Evolutionary conservation across 345 rosid genomes (phyloP).

Genomic region (Rubroshorea leprosula): DNA sequence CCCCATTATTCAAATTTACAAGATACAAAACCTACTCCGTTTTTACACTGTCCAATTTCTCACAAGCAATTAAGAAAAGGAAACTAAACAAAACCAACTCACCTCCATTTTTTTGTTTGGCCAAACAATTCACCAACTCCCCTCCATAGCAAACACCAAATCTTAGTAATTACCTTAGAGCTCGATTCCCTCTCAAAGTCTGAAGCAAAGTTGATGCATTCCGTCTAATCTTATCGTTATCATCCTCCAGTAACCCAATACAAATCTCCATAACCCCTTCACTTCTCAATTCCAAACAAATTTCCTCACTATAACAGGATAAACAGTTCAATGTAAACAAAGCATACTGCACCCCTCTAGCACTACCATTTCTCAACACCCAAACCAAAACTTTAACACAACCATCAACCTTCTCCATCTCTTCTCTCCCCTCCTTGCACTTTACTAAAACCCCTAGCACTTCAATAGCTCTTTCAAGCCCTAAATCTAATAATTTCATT

Average conservation of each 20-base stretch:
- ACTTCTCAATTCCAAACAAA: constrained; percentile 39
- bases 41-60: constrained; percentile 47
- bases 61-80: constrained; percentile 17
- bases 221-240: constrained; percentile 75
- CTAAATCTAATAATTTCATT: constrained; percentile 48
- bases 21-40: constrained; percentile 27
- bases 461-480: constrained; percentile 83
- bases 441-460: constrained; percentile 80
- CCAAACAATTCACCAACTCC: too few species aligned
- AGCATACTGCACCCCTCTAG: constrained; percentile 65
- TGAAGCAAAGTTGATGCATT: constrained; percentile 61
- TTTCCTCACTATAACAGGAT: constrained; percentile 46
- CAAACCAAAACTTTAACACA: constrained; percentile 55
- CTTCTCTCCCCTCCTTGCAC: constrained; percentile 84
- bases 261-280: constrained; percentile 66
- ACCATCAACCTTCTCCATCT: constrained; percentile 52
- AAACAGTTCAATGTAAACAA: constrained; percentile 60
- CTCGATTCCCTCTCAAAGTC: constrained; percentile 40
- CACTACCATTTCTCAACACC: constrained; percentile 52
- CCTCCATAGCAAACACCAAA: constrained; percentile 29
- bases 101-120: too few species aligned
- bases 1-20: constrained; percentile 42
- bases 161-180: constrained; percentile 20
- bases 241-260: constrained; percentile 54
- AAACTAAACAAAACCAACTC: constrained; percentile 25